Evolutionary conservation across 768 basidiomycete genomes (phyloP).

Genomic region (Sarcodon sp.): DNA sequence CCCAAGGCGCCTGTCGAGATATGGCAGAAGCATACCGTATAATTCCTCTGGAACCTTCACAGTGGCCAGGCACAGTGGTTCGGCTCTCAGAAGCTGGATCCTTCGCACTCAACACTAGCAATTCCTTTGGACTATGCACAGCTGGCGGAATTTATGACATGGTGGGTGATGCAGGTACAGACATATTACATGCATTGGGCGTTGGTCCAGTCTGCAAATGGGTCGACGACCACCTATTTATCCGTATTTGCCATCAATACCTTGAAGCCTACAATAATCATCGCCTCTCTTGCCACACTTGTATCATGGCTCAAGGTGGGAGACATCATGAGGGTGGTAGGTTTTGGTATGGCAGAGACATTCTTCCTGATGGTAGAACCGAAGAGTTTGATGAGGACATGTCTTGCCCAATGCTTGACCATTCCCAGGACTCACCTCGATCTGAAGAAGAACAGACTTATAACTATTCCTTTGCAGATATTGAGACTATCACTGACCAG

Average conservation of each 20-base stretch:
- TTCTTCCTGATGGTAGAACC: constrained; percentile 4
- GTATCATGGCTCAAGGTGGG: neutral
- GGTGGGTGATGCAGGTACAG: constrained; percentile 3
- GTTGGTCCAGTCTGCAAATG: constrained; percentile 6
- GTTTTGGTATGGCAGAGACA: constrained; percentile 17
- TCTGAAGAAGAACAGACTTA: constrained; percentile 8
- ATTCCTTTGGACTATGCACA: constrained; percentile 1
- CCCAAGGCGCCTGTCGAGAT: constrained; percentile 21
- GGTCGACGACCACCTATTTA: constrained; percentile 6
- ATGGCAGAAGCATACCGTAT: constrained; percentile 26
- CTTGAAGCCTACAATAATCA: constrained; percentile 17
- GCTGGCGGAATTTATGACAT: neutral
- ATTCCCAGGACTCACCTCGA: constrained; percentile 12
- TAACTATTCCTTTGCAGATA: constrained; percentile 16
- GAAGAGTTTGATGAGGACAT: constrained; percentile 23
- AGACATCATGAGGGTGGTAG: too few species aligned
- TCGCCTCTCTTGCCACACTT: neutral
- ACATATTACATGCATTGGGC: constrained; percentile 1
- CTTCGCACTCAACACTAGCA: constrained; percentile 4
- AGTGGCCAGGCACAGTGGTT: constrained; percentile 24
- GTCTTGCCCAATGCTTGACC: constrained; percentile 6
- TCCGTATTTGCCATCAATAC: constrained; percentile 1
- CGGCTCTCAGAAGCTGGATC: neutral
- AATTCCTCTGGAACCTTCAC: constrained; percentile 15
- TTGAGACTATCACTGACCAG: constrained; percentile 18